Base-by-base conservation (phyloP, 768 basidiomycete genomes). In the Boletus rex-veris region DNA sequence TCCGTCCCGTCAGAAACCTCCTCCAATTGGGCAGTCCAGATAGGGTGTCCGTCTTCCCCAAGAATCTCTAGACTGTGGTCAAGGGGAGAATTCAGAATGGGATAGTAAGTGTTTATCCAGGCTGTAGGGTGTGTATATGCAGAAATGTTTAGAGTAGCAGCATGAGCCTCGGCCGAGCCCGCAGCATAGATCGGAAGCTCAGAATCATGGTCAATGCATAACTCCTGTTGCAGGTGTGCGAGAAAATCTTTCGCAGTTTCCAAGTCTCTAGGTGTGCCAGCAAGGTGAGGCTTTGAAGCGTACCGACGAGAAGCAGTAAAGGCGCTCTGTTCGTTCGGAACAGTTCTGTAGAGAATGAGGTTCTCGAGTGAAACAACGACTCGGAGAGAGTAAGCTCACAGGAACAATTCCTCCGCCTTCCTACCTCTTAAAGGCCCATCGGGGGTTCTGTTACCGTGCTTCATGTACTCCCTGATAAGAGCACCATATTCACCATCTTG, bases 101-200 rank as follows among this genome's bases (percentile, higher is more conserved):
- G 88, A 69, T 85, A 91, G 71, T 92, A 92, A 33, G 75, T 75
- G 52, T 81, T 81, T 55, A 87, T 82, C 85, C 85, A 88, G 52
- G 80, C 84, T 10, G 61, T 68, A 2, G 81, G 78, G 15, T 67
- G 58, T 36, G 57, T 63, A 31, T 74, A 71, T 49, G 70, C 64
- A 15, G 76, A 65, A 49, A 82, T 77, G 26, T 72, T 67, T 16
- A 81, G 68, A 5, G 84, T 84, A 5, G 83, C 82, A 18, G 73
- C 66, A 26, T 73, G 79, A 52, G 82, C 83, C 45, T 76, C 76
- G 19, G 61, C 46, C 8, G 84, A 78, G 5, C 86, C 86, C 12
- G 86, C 83, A 31, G 78, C 64, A 58, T 73, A 87, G 30, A 86
- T 66, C 15, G 82, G 80, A 26, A 70, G 50, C 7, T 67, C 64